Evolutionary conservation across 176 grass and related monocot species (phyloP).

Genomic region (Avena insularis): DNA sequence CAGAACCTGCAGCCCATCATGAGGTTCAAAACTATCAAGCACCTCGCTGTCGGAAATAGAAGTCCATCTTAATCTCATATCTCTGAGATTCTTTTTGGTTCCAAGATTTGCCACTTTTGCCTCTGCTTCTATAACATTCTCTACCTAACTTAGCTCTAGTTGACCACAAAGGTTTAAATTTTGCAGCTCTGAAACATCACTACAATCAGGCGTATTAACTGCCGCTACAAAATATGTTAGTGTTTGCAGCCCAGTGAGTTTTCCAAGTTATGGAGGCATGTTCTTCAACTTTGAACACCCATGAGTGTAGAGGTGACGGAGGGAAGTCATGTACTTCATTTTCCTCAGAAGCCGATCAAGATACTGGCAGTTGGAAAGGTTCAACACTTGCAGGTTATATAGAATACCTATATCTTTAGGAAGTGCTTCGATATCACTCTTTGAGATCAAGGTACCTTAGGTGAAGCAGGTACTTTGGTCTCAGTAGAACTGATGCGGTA

Average conservation of each 20-base stretch:
- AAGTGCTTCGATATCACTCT: not conserved
- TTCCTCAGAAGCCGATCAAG: not conserved
- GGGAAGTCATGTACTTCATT: conserved; percentile 20
- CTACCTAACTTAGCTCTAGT: not conserved
- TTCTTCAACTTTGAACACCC: rapidly evolving
- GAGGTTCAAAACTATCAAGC: not conserved
- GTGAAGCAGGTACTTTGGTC: not conserved
- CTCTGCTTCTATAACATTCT: not conserved
- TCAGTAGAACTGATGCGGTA: rapidly evolving
- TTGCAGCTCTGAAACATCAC: not conserved
- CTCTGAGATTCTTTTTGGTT: not conserved
- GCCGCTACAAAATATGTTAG: not conserved
- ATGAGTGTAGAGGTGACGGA: conserved; percentile 6
- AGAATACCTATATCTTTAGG: not conserved
- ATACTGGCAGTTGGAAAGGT: rapidly evolving
- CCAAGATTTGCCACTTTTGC: not conserved
- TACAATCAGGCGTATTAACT: not conserved
- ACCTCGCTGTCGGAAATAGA: not conserved
- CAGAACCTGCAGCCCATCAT: not conserved
- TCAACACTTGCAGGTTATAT: not conserved
- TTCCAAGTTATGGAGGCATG: not conserved
- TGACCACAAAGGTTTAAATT: not conserved
- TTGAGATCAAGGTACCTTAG: not conserved
- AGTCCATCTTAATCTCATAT: not conserved
- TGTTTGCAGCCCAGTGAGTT: not conserved